Conservation (phyloP, 352 stramenopile genomes). For the Phytophthora pinifolia region DNA sequence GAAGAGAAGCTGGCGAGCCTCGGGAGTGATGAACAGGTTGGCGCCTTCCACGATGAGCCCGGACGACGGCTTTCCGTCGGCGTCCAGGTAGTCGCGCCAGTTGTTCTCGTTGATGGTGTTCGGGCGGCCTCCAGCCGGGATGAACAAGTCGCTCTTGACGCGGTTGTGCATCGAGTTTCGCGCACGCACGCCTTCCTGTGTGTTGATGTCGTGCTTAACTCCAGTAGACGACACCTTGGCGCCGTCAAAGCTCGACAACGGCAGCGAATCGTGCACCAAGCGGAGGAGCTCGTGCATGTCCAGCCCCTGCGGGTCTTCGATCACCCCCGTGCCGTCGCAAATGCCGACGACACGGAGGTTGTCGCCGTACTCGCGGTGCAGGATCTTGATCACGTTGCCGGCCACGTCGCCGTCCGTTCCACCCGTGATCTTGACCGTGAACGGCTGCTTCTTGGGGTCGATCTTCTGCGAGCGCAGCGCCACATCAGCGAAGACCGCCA, state of each 20-base stretch:
- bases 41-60: constrained; percentile 85
- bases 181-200: constrained; percentile 80
- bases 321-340: constrained; percentile 91
- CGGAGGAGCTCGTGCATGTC: constrained; percentile 94
- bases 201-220: constrained; percentile 85
- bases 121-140: constrained; percentile 74
- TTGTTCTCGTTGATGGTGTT: constrained; percentile 90
- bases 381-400: constrained; percentile 98
- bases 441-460: constrained; percentile 67
- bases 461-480: constrained; percentile 77
- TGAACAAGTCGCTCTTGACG: constrained; percentile 86
- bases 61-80: constrained; percentile 72
- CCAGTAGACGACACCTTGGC: constrained; percentile 49
- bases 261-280: constrained; percentile 89
- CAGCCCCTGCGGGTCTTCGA: constrained; percentile 95
- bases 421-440: constrained; percentile 90
- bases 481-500: constrained; percentile 79
- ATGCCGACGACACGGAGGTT: constrained; percentile 93
- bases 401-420: constrained; percentile 97
- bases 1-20: constrained; percentile 90
- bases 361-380: constrained; percentile 92
- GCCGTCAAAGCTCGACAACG: constrained; percentile 81
- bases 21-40: constrained; percentile 85
- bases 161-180: constrained; percentile 99
- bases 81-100: constrained; percentile 68